A percentile compares a stretch with the other conserved stretches of the same genome.
Evolutionary conservation across 768 basidiomycete species (phyloP).

Genomic region (Steccherinum ochraceum): DNA sequence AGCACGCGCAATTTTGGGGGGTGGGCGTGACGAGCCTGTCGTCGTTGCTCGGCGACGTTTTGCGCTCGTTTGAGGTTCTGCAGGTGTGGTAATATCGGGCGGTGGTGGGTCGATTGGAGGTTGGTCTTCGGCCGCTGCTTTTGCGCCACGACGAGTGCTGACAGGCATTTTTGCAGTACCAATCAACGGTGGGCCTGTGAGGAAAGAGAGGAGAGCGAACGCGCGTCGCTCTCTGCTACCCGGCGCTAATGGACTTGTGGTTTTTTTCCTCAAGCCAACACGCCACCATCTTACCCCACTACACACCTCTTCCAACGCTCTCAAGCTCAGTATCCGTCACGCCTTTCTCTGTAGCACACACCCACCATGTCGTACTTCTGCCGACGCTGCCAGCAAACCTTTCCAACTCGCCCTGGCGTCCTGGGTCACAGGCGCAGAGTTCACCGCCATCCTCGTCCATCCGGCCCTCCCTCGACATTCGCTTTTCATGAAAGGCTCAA

Average conservation of each 20-base stretch:
- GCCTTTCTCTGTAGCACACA: too few relatives aligned
- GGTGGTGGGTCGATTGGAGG: neutral
- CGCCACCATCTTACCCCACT: neutral
- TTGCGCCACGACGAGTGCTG: too few relatives aligned
- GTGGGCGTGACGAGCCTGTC: neutral
- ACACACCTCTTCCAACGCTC: neutral
- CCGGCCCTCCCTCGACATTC: neutral
- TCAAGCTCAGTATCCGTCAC: neutral
- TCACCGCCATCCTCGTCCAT: neutral
- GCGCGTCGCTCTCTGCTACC: neutral
- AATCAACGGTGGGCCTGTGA: neutral
- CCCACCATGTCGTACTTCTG: neutral
- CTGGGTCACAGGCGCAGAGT: neutral
- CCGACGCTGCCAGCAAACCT: neutral
- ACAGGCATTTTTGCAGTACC: too few relatives aligned
- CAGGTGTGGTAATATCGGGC: neutral
- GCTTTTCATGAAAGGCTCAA: neutral
- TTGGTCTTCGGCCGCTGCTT: neutral
- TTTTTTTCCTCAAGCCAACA: neutral
- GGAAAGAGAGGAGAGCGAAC: neutral
- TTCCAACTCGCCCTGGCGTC: neutral
- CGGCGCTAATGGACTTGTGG: too few relatives aligned
- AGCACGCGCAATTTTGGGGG: neutral
- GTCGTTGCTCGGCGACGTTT: neutral
- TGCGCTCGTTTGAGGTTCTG: neutral